Percentiles rank a stretch among this genome's conserved stretches.
phyloP scores from a whole-genome alignment of 495 filamentous ascomycete genomes.

The Rusavskia elegans region DNA sequence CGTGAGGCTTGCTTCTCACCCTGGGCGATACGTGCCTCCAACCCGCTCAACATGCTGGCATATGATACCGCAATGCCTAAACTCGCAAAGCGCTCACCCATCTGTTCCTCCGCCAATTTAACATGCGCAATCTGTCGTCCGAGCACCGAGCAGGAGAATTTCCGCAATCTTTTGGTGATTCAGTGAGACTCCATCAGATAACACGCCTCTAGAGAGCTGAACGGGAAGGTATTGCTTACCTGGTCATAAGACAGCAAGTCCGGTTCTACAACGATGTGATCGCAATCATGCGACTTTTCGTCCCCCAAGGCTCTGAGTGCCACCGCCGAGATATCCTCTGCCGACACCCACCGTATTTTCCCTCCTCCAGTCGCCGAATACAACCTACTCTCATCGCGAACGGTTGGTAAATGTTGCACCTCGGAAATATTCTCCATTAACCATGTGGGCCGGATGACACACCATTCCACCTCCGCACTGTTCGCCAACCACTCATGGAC shows the following conservation, averaged over 20 bases:
- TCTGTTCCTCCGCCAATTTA: slow-evolving; percentile 18
- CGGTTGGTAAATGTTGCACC: too few relatives aligned
- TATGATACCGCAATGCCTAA: slow-evolving; percentile 21
- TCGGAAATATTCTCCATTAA: too few relatives aligned
- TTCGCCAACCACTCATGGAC: too few relatives aligned
- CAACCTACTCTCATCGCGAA: too few relatives aligned
- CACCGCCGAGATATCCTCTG: too few relatives aligned
- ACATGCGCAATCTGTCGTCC: slow-evolving; percentile 26
- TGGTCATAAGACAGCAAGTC: slow-evolving; percentile 29
- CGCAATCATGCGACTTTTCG: slow-evolving; percentile 23
- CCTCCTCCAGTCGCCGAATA: too few relatives aligned
- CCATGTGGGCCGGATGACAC: too few relatives aligned
- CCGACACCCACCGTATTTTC: too few relatives aligned
- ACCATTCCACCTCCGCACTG: too few relatives aligned
- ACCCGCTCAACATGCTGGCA: slow-evolving; percentile 16
- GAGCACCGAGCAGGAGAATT: slow-evolving; percentile 24
- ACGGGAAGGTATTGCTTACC: slow-evolving; percentile 11
- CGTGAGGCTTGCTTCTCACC: slow-evolving; percentile 23
- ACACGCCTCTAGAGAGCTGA: background rate
- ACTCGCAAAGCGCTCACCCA: slow-evolving; percentile 10
- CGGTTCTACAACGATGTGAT: slow-evolving; percentile 28
- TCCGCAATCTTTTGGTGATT: slow-evolving; percentile 20
- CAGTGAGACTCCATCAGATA: too few relatives aligned
- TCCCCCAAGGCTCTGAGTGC: slow-evolving; percentile 25
- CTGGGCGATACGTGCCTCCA: slow-evolving; percentile 22